Evolutionary conservation across 129 eudicot genomes (phyloP).

Genomic region (Escallonia herrerae): DNA sequence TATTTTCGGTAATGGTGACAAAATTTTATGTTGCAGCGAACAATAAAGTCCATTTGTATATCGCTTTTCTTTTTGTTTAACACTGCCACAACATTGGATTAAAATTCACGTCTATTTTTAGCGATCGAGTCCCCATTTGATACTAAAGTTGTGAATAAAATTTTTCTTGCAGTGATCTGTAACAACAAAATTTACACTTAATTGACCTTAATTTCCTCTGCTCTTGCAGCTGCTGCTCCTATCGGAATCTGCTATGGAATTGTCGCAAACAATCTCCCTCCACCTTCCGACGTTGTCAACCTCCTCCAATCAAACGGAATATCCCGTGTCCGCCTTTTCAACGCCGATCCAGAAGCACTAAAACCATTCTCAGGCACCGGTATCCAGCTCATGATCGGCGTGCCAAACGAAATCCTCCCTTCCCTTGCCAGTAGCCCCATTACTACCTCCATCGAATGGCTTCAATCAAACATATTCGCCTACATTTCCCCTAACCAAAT

Average conservation of each 20-base stretch:
- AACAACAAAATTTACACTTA: no score
- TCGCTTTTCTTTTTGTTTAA: no score
- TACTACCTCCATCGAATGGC: conserved; percentile 39
- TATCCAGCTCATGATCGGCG: conserved; percentile 58
- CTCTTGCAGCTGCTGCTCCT: conserved; percentile 40
- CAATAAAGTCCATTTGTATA: no score
- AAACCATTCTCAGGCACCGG: conserved; percentile 49
- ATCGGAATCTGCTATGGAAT: conserved; percentile 77
- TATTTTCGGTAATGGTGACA: no score
- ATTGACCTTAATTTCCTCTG: no score
- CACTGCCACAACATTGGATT: no score
- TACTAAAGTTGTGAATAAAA: no score
- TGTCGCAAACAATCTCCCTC: conserved; percentile 57
- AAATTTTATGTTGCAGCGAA: no score
- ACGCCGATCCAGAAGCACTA: conserved; percentile 44
- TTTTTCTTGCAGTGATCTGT: no score
- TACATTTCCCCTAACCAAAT: conserved; percentile 42
- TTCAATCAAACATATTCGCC: conserved; percentile 46
- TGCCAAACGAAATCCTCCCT: conserved; percentile 65
- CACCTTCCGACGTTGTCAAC: conserved; percentile 38
- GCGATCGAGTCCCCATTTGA: no score
- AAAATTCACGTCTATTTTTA: no score
- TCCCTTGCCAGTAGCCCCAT: conserved; percentile 35
- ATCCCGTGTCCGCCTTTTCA: conserved; percentile 51
- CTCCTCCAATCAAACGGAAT: conserved; percentile 55